Evolutionary conservation across 331 rosid species (phyloP).

Genomic region (Quercus lobata): DNA sequence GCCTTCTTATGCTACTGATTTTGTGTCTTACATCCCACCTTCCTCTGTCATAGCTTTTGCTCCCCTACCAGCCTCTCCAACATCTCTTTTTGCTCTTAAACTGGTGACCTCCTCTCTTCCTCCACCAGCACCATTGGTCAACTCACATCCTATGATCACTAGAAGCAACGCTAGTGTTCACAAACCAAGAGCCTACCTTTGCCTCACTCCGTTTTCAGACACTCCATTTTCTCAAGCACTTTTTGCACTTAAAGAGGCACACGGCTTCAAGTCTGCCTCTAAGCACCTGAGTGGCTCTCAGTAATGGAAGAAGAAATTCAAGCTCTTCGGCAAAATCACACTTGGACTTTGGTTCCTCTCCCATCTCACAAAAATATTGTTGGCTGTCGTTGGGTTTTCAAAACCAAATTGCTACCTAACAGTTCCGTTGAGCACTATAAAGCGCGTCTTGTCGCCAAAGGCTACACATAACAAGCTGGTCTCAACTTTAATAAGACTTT

Average conservation of each 20-base stretch:
- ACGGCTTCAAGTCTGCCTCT: not conserved
- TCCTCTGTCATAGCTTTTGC: not conserved
- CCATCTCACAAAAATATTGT: not conserved
- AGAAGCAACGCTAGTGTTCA: not conserved
- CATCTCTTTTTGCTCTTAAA: not conserved
- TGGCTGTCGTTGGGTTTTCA: not conserved
- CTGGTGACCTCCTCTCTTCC: not conserved
- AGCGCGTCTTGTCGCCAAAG: not conserved
- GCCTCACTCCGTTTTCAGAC: not conserved
- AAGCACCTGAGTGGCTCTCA: not conserved
- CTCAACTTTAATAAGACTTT: not conserved
- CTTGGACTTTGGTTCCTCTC: not conserved
- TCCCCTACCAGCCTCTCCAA: not conserved
- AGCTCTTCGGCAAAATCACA: not conserved
- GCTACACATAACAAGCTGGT: not conserved
- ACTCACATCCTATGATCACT: not conserved
- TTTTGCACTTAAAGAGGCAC: no score
- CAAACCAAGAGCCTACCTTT: not conserved
- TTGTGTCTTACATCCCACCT: not conserved
- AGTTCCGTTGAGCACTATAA: not conserved
- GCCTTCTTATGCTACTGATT: not conserved
- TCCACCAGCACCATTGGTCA: not conserved
- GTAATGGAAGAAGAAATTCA: not conserved
- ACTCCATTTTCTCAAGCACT: not conserved
- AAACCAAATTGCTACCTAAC: not conserved